A percentile compares a stretch with the other conserved stretches of the same genome.
Evolutionary conservation across 805 yeast genomes (phyloP).

Genomic region (Pichia pseudocactophila): DNA sequence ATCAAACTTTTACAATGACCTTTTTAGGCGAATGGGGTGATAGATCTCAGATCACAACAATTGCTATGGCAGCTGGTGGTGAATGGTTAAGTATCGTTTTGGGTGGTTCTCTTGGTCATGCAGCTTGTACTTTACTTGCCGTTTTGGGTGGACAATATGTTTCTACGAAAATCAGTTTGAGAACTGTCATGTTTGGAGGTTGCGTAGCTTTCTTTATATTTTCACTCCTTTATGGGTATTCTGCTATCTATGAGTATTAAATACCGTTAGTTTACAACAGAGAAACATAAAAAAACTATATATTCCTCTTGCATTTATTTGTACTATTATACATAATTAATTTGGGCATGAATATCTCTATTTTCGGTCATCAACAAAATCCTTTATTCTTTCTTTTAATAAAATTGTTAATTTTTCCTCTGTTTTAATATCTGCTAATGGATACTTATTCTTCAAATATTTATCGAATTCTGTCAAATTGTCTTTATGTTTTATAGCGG

Average conservation of each 20-base stretch:
- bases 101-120: constrained; percentile 89
- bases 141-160: constrained; percentile 86
- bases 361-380: background rate
- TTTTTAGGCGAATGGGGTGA: constrained; percentile 99
- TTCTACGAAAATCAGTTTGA: constrained; percentile 83
- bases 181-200: constrained; percentile 88
- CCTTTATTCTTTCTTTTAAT: background rate
- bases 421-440: background rate
- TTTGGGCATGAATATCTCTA: background rate
- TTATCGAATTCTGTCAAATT: constrained; percentile 23
- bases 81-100: constrained; percentile 81
- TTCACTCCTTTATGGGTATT: constrained; percentile 69
- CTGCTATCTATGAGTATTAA: constrained; percentile 37
- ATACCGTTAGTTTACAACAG: no score
- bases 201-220: constrained; percentile 79
- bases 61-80: constrained; percentile 97
- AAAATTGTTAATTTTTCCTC: background rate
- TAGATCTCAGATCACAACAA: constrained; percentile 94
- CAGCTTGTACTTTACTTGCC: constrained; percentile 81
- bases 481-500: background rate
- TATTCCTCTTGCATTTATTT: background rate
- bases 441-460: constrained; percentile 24
- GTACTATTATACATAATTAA: background rate
- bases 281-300: no score
- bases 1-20: constrained; percentile 91